phyloP scores from a whole-genome alignment of 2,329 filamentous ascomycete genomes.

The Aureobasidium uvarum region DNA sequence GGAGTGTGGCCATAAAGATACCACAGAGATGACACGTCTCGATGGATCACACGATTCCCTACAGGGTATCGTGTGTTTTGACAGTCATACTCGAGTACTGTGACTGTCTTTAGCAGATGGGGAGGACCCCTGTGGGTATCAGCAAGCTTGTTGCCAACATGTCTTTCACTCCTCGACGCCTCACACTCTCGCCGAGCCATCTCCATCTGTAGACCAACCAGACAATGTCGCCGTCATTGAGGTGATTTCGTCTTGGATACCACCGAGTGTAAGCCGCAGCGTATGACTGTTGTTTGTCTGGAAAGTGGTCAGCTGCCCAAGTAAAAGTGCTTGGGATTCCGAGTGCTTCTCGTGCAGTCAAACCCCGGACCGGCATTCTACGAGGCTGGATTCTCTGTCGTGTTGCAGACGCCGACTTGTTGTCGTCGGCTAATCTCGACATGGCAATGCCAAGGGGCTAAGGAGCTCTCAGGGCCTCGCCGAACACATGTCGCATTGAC shows the following conservation, averaged over 20 bases:
- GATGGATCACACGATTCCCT: too few species aligned
- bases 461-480: too few species aligned
- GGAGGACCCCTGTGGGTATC: background rate
- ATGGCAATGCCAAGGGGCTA: background rate
- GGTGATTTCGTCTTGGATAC: background rate
- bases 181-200: background rate
- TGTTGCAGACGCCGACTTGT: constrained; percentile 10
- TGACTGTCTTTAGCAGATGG: too few species aligned
- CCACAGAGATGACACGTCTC: too few species aligned
- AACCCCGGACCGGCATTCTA: constrained; percentile 14
- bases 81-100: too few species aligned
- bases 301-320: constrained; percentile 8
- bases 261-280: constrained; percentile 18
- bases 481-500: too few species aligned
- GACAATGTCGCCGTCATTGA: constrained; percentile 21
- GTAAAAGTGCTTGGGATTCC: background rate
- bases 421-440: constrained; percentile 5
- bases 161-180: background rate
- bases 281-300: constrained; percentile 14
- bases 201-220: background rate
- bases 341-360: constrained; percentile 16
- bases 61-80: too few species aligned
- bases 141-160: constrained; percentile 4
- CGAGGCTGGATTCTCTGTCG: background rate
- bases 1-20: too few species aligned